phyloP scores from a whole-genome alignment of 2,329 filamentous ascomycete genomes.

The Ceratocystis albifundus region DNA sequence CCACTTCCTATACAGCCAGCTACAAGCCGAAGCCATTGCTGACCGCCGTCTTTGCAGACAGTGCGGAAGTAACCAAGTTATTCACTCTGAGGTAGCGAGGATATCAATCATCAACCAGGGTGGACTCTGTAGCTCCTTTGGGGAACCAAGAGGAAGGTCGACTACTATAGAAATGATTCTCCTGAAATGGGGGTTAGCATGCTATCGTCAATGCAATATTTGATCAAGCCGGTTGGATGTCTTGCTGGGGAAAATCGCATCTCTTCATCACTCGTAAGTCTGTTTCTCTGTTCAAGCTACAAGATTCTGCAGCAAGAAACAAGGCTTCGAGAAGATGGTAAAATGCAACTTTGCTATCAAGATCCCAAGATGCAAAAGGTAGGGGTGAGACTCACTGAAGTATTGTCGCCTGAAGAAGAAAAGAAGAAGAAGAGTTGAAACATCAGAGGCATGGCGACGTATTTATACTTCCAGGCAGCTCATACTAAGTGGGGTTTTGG shows the following conservation, averaged over 20 bases:
- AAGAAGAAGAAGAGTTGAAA: constrained; percentile 38
- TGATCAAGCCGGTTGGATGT: neutral
- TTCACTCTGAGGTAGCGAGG: constrained; percentile 87
- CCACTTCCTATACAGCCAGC: constrained; percentile 65
- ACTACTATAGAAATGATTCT: constrained; percentile 99
- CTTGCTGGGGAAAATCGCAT: neutral
- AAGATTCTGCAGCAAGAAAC: neutral
- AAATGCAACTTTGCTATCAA: neutral
- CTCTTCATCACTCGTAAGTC: neutral
- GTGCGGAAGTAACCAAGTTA: constrained; percentile 47
- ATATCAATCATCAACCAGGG: constrained; percentile 88
- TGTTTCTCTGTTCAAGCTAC: neutral
- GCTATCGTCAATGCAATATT: neutral
- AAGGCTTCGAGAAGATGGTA: neutral
- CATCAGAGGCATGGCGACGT: constrained; percentile 25
- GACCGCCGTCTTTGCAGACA: constrained; percentile 51
- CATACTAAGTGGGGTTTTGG: constrained; percentile 24
- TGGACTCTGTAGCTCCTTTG: constrained; percentile 86
- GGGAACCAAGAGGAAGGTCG: constrained; percentile 80
- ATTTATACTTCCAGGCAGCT: constrained; percentile 38
- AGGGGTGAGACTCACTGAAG: constrained; percentile 40
- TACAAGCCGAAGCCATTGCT: constrained; percentile 23
- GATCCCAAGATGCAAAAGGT: constrained; percentile 27
- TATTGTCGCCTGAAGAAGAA: constrained; percentile 51
- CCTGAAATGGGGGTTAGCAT: constrained; percentile 27